Base-by-base conservation (phyloP, 495 filamentous ascomycete species). In the Hypoxylon fuscum region DNA sequence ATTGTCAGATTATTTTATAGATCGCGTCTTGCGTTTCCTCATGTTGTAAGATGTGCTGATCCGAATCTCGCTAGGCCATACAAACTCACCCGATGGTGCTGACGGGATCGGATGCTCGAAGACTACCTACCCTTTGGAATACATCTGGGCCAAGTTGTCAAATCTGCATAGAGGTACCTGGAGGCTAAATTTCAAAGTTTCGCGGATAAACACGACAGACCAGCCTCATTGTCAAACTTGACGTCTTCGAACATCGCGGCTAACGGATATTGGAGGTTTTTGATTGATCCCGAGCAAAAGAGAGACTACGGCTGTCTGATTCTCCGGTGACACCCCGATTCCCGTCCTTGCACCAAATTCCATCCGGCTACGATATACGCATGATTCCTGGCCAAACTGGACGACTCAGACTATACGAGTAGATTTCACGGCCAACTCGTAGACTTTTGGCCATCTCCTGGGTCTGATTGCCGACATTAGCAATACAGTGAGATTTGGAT, bases 51-150 rank as follows among this genome's bases (percentile, higher is more conserved):
- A 59, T 64, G 43, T 44, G 62, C 56, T 66, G 51, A 66, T 66
- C 62, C 46, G 56, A 66, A 60, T 66, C 46, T 66, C 40, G 21
- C 29, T 59, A 59, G 38, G 37, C 62, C 43, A 38, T 21, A 44
- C 34, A 51, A 40, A 44, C 29, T 31, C 18, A 51, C 46, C 45
- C 27, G 44, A 55, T 40, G 31, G 55, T 55, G 55, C 62, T 51
- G 51, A 59, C 51, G 25, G 42, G 45, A 61, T 60, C 62, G 44
- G 53, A 34, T 38, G 31, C 27, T 50, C 37, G 35, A 64, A 64
- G 14, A 34, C 50, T 25, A 10, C 42, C 50, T 25, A 10, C 42
- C 56, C 46, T 37, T 54, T 57, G 34, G 17, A 42, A 31, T 53
- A 43, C 37, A n/a, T 32, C 7, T 17, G 35, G 49, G 22, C 62